phyloP scores from a whole-genome alignment of 2,329 filamentous ascomycete species.

The Phialemoniopsis sp. region DNA sequence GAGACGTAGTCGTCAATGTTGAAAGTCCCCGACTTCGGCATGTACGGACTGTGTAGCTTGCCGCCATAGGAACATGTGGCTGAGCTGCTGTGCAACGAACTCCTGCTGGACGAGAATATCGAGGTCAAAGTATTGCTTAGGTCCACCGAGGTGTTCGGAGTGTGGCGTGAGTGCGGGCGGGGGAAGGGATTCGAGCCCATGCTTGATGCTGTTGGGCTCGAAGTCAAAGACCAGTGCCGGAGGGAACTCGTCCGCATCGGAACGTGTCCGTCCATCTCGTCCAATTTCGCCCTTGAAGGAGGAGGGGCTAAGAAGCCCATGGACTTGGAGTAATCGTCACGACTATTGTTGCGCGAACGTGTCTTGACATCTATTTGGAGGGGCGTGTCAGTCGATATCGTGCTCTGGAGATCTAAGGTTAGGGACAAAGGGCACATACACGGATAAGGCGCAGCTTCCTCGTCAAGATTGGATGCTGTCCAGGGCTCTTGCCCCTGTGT shows the following conservation, averaged over 20 bases:
- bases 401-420: no score
- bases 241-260: constrained; percentile 3
- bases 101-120: constrained; percentile 8
- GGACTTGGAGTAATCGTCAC: background rate
- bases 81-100: constrained; percentile 6
- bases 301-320: no score
- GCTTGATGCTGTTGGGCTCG: constrained; percentile 6
- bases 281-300: background rate
- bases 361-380: no score
- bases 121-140: constrained; percentile 13
- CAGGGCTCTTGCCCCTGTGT: no score
- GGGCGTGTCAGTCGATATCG: no score
- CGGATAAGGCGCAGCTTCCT: no score
- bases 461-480: no score
- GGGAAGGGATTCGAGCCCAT: constrained; percentile 3
- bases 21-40: constrained; percentile 13
- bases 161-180: constrained; percentile 21
- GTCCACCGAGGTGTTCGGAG: constrained; percentile 40
- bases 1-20: constrained; percentile 34
- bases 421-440: no score
- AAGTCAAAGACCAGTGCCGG: constrained; percentile 10
- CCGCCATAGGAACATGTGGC: constrained; percentile 2
- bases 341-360: constrained; percentile 5
- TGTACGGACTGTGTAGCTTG: background rate
- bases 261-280: constrained; percentile 4